Conservation (phyloP, 352 stramenopile species). For the Globisporangium okanoganense region DNA sequence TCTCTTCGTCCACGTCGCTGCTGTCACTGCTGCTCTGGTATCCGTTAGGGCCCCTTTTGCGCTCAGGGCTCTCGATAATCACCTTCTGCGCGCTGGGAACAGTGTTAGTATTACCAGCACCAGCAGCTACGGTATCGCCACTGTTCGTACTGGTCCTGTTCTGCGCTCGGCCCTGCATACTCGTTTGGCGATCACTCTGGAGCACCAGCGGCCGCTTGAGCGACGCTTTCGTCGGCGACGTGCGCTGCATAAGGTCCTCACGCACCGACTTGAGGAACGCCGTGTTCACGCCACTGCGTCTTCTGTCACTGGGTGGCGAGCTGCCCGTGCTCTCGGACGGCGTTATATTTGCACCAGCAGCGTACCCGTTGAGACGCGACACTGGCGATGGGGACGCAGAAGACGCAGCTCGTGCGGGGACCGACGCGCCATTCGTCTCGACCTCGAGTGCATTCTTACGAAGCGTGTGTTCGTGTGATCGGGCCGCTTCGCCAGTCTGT, state of each 20-base stretch:
- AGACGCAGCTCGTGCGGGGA: background rate
- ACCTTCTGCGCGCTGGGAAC: background rate
- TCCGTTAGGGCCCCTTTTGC: background rate
- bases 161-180: background rate
- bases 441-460: background rate
- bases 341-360: background rate
- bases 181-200: background rate
- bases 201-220: slow-evolving; percentile 10
- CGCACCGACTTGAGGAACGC: slow-evolving; percentile 7
- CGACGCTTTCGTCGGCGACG: slow-evolving; percentile 3
- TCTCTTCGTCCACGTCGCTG: slow-evolving; percentile 1
- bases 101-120: background rate
- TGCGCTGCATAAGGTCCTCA: background rate
- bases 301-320: background rate
- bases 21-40: slow-evolving; percentile 14
- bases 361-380: slow-evolving; percentile 1
- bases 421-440: background rate
- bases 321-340: background rate
- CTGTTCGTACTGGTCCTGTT: background rate
- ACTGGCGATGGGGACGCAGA: slow-evolving; percentile 2
- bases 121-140: background rate
- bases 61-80: background rate
- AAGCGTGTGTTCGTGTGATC: background rate
- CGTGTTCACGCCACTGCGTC: background rate
- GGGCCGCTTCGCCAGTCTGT: too few relatives aligned